A percentile compares a stretch with the other conserved stretches of the same genome.
These are phyloP conservation scores for Dacryopinax spathularia DNA, from an alignment of 768 basidiomycete genomes.

Conservation along the genomic window DNA sequence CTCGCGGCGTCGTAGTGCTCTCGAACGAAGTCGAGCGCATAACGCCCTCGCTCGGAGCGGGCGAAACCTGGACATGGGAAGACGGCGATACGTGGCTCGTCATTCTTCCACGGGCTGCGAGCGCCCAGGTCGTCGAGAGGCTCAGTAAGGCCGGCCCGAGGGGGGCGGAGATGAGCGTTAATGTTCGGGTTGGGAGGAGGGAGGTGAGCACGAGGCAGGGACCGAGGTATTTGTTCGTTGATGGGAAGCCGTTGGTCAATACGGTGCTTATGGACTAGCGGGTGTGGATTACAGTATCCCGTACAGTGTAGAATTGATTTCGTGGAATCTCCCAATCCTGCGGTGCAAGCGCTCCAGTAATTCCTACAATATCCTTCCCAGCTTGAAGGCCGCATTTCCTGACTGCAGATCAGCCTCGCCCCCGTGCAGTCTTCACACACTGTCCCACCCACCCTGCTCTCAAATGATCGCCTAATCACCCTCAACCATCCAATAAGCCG, in stretches of 20 bases:
- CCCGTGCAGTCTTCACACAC: no score
- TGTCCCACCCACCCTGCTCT: no score
- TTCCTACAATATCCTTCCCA: no score
- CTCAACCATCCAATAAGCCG: slow-evolving; percentile 78
- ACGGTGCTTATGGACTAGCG: slow-evolving; percentile 3
- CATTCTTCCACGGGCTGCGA: background rate
- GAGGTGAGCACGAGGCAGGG: background rate
- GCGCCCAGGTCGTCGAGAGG: background rate
- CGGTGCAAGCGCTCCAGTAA: no score
- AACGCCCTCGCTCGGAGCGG: slow-evolving; percentile 16
- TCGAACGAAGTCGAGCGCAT: slow-evolving; percentile 45
- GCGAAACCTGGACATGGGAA: background rate
- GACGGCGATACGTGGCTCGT: background rate
- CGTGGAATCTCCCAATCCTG: no score
- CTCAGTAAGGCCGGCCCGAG: background rate
- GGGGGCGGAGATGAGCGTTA: background rate
- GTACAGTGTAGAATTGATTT: no score
- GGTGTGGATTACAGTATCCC: no score
- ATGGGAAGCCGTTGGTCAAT: slow-evolving; percentile 1
- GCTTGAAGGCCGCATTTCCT: no score
- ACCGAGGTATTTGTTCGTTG: background rate
- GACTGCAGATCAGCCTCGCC: no score
- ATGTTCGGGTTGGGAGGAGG: background rate
- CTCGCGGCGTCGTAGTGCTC: slow-evolving; percentile 64
- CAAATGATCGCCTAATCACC: slow-evolving; percentile 55